Percentiles rank a stretch among this genome's conserved stretches.
Conservation (phyloP, 768 basidiomycete genomes). For the Porphyrellus cyaneotinctus region DNA sequence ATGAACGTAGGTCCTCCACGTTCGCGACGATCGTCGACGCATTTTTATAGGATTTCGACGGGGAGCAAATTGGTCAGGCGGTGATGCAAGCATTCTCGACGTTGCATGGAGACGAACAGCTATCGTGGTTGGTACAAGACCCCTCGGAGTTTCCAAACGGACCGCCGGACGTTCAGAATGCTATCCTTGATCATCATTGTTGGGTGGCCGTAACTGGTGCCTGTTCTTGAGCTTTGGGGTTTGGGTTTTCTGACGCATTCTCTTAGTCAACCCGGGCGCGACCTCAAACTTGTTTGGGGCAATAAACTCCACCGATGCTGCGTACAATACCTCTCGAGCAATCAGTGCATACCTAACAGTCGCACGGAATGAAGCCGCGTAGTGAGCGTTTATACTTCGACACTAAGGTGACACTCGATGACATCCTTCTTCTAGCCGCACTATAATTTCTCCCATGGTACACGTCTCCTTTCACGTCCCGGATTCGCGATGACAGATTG, state of each 20-base stretch:
- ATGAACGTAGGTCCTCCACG: not conserved
- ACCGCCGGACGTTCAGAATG: slow-evolving; percentile 37
- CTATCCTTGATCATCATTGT: slow-evolving; percentile 45
- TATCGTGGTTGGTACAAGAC: slow-evolving; percentile 46
- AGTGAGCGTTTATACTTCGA: slow-evolving; percentile 36
- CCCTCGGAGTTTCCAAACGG: slow-evolving; percentile 46
- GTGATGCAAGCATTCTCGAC: slow-evolving; percentile 39
- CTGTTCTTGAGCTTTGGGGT: slow-evolving; percentile 15
- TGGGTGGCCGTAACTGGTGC: slow-evolving; percentile 56
- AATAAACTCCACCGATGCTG: slow-evolving; percentile 36
- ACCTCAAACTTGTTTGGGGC: slow-evolving; percentile 35
- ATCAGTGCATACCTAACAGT: slow-evolving; percentile 46
- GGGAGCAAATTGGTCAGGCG: slow-evolving; percentile 44
- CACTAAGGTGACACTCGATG: not conserved
- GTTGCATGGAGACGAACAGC: slow-evolving; percentile 27
- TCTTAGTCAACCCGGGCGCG: slow-evolving; percentile 41
- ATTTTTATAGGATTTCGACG: slow-evolving; percentile 54
- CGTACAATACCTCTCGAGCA: slow-evolving; percentile 46
- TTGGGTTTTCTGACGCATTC: not conserved
- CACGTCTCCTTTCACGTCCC: not conserved
- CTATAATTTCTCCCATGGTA: slow-evolving; percentile 12
- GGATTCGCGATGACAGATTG: not conserved
- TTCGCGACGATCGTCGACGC: not conserved
- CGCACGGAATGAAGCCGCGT: slow-evolving; percentile 57
- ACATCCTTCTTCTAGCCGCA: slow-evolving; percentile 17